A percentile compares a stretch with the other conserved stretches of the same genome.
phyloP scores from a whole-genome alignment of 352 stramenopile species.

The Globisporangium megalacanthum region DNA sequence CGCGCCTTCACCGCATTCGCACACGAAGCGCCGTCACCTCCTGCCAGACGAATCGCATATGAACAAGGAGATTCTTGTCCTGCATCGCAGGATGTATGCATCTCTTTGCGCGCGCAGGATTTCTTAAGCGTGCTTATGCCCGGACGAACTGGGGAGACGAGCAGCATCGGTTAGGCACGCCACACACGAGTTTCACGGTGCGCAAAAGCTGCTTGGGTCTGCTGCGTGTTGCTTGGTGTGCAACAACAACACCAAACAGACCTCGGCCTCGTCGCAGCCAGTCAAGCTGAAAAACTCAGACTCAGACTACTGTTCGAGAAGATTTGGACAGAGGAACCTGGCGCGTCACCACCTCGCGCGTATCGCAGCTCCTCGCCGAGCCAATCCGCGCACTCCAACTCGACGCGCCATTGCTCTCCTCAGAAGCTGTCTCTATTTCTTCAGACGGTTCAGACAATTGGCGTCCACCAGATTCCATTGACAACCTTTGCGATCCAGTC shows the following conservation, averaged over 20 bases:
- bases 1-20: no score
- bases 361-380: background rate
- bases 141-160: no score
- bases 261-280: background rate
- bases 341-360: background rate
- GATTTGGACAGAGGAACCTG: background rate
- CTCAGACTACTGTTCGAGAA: constrained; percentile 1
- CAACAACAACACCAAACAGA: background rate
- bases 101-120: no score
- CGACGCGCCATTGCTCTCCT: background rate
- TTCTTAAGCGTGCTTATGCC: no score
- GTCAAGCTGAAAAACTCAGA: background rate
- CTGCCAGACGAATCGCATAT: no score
- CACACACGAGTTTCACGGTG: no score
- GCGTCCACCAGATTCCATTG: no score
- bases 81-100: no score
- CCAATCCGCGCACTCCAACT: background rate
- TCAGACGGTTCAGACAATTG: background rate
- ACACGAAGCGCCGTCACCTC: no score
- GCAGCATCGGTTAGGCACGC: no score
- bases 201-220: background rate
- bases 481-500: no score
- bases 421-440: background rate
- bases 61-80: no score
- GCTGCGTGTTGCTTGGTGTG: background rate